phyloP scores from a whole-genome alignment of 768 basidiomycete genomes.

The Pholiota microspora region DNA sequence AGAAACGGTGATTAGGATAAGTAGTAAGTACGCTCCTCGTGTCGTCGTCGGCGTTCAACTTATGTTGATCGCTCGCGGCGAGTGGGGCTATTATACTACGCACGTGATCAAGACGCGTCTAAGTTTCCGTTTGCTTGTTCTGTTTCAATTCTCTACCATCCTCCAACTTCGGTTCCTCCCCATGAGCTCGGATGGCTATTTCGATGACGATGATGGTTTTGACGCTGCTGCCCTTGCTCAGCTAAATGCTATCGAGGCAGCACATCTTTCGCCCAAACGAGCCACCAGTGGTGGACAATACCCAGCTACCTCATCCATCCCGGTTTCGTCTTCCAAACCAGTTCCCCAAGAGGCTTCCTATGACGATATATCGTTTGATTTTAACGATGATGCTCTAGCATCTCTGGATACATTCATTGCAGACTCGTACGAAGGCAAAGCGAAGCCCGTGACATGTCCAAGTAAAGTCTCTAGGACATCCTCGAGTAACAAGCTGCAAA shows the following conservation, averaged over 20 bases:
- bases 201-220: conserved; percentile 58
- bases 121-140: conserved; percentile 1
- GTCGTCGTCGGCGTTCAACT: neutral
- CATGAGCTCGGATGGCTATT: conserved; percentile 82
- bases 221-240: conserved; percentile 58
- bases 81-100: neutral
- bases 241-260: conserved; percentile 72
- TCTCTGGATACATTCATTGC: conserved; percentile 53
- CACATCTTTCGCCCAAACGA: conserved; percentile 33
- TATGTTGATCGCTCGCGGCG: too few species aligned
- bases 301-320: conserved; percentile 17
- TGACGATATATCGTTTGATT: conserved; percentile 53
- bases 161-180: neutral
- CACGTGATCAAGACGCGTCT: conserved; percentile 29
- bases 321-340: conserved; percentile 12
- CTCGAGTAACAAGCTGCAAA: conserved; percentile 48
- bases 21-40: neutral
- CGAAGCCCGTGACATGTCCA: conserved; percentile 41
- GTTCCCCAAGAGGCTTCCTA: conserved; percentile 40
- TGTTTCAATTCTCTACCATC: neutral
- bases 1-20: neutral
- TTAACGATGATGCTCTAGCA: conserved; percentile 54
- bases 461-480: conserved; percentile 29
- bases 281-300: neutral
- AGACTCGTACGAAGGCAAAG: conserved; percentile 41